These are phyloP conservation scores for Xanthoceras sorbifolium DNA, from an alignment of 345 rosid genomes.

Conservation along the genomic window DNA sequence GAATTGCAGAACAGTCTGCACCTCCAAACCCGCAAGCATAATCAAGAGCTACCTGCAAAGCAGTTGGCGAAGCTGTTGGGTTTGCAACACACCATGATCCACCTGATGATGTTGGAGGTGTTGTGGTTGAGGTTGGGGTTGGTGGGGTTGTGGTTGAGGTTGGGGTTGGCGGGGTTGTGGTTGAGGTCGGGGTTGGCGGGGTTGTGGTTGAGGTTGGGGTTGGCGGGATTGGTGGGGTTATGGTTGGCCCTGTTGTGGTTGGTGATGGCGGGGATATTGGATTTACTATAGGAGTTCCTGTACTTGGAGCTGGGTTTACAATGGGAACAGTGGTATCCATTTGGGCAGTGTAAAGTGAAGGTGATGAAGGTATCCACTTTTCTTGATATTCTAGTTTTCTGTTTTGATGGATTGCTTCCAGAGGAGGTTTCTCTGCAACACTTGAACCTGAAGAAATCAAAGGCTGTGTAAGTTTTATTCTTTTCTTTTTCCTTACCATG, in stretches of 20 bases:
- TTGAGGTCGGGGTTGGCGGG: constrained; percentile 20
- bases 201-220: constrained; percentile 21
- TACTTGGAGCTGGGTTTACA: constrained; percentile 73
- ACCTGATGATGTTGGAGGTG: constrained; percentile 43
- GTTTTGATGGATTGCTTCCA: constrained; percentile 30
- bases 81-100: constrained; percentile 85
- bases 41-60: constrained; percentile 93
- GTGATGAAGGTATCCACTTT: constrained; percentile 28
- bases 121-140: constrained; percentile 16
- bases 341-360: constrained; percentile 31
- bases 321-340: constrained; percentile 53
- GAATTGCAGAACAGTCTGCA: constrained; percentile 83
- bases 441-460: constrained; percentile 52
- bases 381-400: constrained; percentile 28
- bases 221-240: constrained; percentile 33
- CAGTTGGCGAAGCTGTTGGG: constrained; percentile 69
- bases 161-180: constrained; percentile 32
- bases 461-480: constrained; percentile 20
- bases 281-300: constrained; percentile 44
- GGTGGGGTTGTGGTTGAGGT: constrained; percentile 16
- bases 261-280: constrained; percentile 45
- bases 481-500: not conserved
- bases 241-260: constrained; percentile 28
- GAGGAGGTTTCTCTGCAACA: constrained; percentile 37
- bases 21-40: constrained; percentile 97